These are phyloP conservation scores for Schwanniomyces yamadae DNA, from an alignment of 805 yeast genomes.

Conservation along the genomic window DNA sequence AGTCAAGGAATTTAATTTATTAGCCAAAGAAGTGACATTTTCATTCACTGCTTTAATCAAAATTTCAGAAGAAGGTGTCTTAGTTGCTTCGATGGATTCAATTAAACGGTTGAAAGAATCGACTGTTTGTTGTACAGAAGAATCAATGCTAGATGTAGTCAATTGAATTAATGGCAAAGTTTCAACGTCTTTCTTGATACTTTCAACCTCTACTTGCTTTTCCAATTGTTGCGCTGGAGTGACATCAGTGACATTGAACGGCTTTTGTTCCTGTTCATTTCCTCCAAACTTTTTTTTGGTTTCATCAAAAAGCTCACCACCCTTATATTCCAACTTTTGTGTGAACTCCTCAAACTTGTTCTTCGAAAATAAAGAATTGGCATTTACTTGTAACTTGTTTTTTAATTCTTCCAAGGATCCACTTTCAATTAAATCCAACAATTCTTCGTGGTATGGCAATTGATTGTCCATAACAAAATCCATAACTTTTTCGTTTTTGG, in stretches of 20 bases:
- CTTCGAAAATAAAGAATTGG: constrained; percentile 29
- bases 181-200: constrained; percentile 26
- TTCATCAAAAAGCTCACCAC: constrained; percentile 35
- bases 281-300: constrained; percentile 32
- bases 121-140: constrained; percentile 33
- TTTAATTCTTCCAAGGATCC: constrained; percentile 34
- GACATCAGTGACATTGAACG: constrained; percentile 8
- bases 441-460: constrained; percentile 42
- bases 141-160: constrained; percentile 26
- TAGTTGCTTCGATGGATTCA: constrained; percentile 30
- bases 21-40: constrained; percentile 29
- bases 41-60: constrained; percentile 32
- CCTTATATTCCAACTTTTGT: constrained; percentile 28
- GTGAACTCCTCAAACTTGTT: constrained; percentile 33
- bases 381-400: constrained; percentile 15
- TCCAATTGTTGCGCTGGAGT: constrained; percentile 45
- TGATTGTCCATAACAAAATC: constrained; percentile 44
- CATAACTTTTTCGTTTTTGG: constrained; percentile 43
- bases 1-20: constrained; percentile 33
- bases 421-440: constrained; percentile 36
- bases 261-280: constrained; percentile 2
- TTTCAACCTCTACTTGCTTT: constrained; percentile 38
- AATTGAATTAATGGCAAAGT: constrained; percentile 36
- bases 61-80: constrained; percentile 24
- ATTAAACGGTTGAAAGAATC: constrained; percentile 40